A percentile compares a stretch with the other conserved stretches of the same genome.
phyloP scores from a whole-genome alignment of 2,329 filamentous ascomycete species.

The Westerdykella ornata region DNA sequence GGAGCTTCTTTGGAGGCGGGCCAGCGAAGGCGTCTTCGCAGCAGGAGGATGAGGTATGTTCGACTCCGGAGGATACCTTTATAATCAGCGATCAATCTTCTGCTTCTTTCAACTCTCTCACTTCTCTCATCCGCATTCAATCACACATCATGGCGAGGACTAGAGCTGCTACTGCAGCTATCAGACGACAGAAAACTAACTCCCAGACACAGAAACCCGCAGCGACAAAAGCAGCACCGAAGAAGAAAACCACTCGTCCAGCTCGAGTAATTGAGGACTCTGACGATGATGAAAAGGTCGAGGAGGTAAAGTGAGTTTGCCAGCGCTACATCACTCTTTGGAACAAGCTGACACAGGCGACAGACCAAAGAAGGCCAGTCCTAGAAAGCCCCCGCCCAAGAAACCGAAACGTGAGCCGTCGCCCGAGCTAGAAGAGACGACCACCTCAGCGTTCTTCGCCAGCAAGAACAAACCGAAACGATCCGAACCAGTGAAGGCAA shows the following conservation, averaged over 20 bases:
- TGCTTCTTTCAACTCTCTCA: neutral
- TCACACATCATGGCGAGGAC: slow-evolving; percentile 1
- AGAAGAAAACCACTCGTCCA: slow-evolving; percentile 37
- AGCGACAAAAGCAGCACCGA: slow-evolving; percentile 34
- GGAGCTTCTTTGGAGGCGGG: slow-evolving; percentile 82
- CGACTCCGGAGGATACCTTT: neutral
- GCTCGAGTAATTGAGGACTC: slow-evolving; percentile 62
- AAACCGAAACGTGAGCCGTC: slow-evolving; percentile 48
- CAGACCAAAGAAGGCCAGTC: slow-evolving; percentile 40
- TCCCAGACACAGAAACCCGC: slow-evolving; percentile 16
- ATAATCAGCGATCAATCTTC: neutral
- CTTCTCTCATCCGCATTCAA: neutral
- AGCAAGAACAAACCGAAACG: slow-evolving; percentile 51
- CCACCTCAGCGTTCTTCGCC: slow-evolving; percentile 58
- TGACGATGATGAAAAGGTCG: slow-evolving; percentile 55
- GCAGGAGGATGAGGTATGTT: slow-evolving; percentile 30
- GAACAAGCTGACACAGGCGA: slow-evolving; percentile 20
- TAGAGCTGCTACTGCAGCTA: neutral
- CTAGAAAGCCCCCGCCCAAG: slow-evolving; percentile 54
- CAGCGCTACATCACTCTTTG: slow-evolving; percentile 4
- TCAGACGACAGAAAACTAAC: slow-evolving; percentile 7
- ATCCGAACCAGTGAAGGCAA: slow-evolving; percentile 39
- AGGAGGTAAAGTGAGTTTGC: slow-evolving; percentile 28
- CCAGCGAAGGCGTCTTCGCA: slow-evolving; percentile 47
- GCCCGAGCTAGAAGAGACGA: slow-evolving; percentile 51